phyloP scores from a whole-genome alignment of 75 land plant genomes.

The Sequoia sempervirens region DNA sequence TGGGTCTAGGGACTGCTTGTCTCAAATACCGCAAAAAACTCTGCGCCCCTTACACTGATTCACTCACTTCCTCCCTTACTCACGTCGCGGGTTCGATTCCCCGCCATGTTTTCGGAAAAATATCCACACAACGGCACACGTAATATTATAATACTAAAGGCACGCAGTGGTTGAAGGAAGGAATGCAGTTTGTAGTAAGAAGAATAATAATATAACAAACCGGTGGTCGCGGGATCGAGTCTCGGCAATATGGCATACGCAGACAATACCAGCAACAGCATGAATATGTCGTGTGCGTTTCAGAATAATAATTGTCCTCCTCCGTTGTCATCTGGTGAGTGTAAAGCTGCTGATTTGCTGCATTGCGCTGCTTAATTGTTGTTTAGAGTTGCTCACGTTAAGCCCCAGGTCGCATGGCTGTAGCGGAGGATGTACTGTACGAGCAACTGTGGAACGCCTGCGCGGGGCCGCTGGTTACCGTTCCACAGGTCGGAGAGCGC shows the following conservation, averaged over 20 bases:
- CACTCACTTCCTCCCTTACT: background rate
- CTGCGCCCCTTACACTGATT: background rate
- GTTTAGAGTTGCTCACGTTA: background rate
- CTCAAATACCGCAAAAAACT: constrained; percentile 3
- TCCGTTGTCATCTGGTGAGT: background rate
- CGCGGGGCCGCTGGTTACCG: constrained; percentile 66
- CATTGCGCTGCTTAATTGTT: background rate
- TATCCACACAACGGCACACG: background rate
- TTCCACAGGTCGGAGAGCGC: constrained; percentile 50
- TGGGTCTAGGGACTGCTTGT: background rate
- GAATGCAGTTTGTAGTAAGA: background rate
- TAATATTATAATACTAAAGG: background rate
- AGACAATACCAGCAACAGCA: background rate
- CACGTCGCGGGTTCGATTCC: constrained; percentile 6
- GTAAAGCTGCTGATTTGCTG: background rate
- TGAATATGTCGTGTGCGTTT: background rate
- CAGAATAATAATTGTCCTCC: background rate
- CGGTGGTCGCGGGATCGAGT: constrained; percentile 4
- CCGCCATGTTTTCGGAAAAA: constrained; percentile 1
- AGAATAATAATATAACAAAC: background rate
- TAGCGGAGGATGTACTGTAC: constrained; percentile 28
- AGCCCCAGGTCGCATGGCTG: background rate
- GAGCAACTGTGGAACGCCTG: constrained; percentile 71
- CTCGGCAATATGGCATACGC: background rate
- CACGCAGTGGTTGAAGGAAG: background rate